Evolutionary conservation across 768 basidiomycete genomes (phyloP).

Genomic region (Paxillus ammoniavirescens): DNA sequence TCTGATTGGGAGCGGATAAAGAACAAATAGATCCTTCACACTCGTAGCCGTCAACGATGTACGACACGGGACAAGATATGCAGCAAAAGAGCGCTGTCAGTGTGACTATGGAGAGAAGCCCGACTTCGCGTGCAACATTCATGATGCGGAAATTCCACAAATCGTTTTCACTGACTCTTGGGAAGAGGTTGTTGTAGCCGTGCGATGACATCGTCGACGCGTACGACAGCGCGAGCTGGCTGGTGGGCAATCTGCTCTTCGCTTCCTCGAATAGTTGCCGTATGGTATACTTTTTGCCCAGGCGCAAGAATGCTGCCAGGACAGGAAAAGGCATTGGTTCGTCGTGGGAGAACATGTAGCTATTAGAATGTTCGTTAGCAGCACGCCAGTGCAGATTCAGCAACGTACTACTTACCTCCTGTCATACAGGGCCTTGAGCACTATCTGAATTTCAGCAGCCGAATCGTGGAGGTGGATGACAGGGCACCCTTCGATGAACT

Average conservation of each 20-base stretch:
- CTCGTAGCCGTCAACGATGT: slow-evolving; percentile 10
- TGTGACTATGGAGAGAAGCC: neutral
- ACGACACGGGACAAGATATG: slow-evolving; percentile 4
- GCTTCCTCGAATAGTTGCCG: slow-evolving; percentile 11
- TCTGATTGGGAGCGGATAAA: neutral
- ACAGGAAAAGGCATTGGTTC: slow-evolving; percentile 11
- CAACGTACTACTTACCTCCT: slow-evolving; percentile 11
- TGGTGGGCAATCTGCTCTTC: slow-evolving; percentile 1
- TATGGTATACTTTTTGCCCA: slow-evolving; percentile 16
- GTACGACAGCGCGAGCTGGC: neutral
- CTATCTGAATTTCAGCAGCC: slow-evolving; percentile 9
- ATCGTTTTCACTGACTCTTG: slow-evolving; percentile 7
- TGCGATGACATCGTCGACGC: neutral
- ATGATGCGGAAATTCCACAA: slow-evolving; percentile 12
- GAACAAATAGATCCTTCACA: neutral
- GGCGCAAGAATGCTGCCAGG: slow-evolving; percentile 8
- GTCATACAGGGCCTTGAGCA: slow-evolving; percentile 20
- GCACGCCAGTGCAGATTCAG: neutral
- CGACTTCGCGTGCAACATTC: slow-evolving; percentile 14
- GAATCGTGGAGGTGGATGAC: slow-evolving; percentile 15
- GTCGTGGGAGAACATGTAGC: slow-evolving; percentile 4
- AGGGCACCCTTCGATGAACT: slow-evolving; percentile 20
- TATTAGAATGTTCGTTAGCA: neutral
- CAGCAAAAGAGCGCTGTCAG: slow-evolving; percentile 4
- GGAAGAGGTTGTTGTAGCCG: neutral